Percentiles rank a stretch among this genome's conserved stretches.
These are phyloP conservation scores for Vinca minor DNA, from an alignment of 257 asterid species.

Conservation along the genomic window DNA sequence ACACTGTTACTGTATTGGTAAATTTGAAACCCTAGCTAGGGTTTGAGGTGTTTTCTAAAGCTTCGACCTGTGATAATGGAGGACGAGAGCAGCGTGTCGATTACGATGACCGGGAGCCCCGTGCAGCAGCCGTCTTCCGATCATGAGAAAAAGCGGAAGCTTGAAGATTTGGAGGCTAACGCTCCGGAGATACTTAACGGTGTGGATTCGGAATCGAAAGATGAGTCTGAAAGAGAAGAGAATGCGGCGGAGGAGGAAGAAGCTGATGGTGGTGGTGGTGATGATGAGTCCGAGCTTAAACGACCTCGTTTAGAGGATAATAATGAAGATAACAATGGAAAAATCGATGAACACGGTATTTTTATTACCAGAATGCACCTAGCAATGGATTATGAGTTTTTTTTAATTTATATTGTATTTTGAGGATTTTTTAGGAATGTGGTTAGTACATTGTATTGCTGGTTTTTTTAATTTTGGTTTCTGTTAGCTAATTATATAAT, in stretches of 20 bases:
- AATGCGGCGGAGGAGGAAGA: slow-evolving; percentile 39
- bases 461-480: background rate
- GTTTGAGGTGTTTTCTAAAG: background rate
- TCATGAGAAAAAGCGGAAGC: slow-evolving; percentile 63
- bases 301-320: slow-evolving; percentile 71
- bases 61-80: slow-evolving; percentile 21
- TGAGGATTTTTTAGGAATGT: background rate
- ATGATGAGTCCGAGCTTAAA: slow-evolving; percentile 57
- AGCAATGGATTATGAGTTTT: background rate
- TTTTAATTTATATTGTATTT: background rate
- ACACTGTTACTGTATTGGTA: background rate
- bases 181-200: slow-evolving; percentile 30
- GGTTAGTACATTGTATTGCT: background rate
- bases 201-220: slow-evolving; percentile 26
- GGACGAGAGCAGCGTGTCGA: slow-evolving; percentile 53
- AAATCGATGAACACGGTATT: slow-evolving; percentile 36
- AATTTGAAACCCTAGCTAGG: slow-evolving; percentile 16
- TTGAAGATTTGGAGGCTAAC: slow-evolving; percentile 57
- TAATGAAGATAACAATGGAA: slow-evolving; percentile 14
- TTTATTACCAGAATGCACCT: slow-evolving; percentile 2
- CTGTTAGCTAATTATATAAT: background rate
- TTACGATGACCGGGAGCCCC: slow-evolving; percentile 23
- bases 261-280: too few relatives aligned
- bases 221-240: slow-evolving; percentile 17
- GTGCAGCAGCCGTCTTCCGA: slow-evolving; percentile 38